A percentile compares a stretch with the other conserved stretches of the same genome.
Conservation (phyloP, 139 green algal species). For the Zygnema cylindricum region DNA sequence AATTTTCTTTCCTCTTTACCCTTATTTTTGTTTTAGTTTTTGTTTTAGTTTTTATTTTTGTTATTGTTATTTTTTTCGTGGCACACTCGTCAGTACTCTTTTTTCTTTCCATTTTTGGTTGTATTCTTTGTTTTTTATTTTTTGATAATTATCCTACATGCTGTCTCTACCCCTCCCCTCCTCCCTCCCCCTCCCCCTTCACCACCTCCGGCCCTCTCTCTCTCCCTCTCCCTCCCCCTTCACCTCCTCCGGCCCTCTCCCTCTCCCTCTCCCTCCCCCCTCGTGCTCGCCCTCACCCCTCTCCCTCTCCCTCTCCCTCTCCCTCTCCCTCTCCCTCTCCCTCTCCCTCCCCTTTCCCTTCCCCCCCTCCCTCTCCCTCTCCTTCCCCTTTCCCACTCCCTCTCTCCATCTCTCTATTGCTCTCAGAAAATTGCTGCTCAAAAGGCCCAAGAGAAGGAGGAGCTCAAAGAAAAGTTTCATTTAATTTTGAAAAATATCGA, state of each 20-base stretch:
- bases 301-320: background rate
- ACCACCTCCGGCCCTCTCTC: background rate
- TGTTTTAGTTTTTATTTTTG: too few species aligned
- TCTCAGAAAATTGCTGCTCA: too few species aligned
- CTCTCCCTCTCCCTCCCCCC: slow-evolving; percentile 5
- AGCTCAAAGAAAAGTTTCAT: too few species aligned
- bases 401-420: background rate
- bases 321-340: background rate
- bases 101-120: background rate
- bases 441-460: too few species aligned
- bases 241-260: background rate
- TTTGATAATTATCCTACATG: background rate
- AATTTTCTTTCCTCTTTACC: too few species aligned
- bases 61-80: too few species aligned
- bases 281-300: background rate
- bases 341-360: background rate
- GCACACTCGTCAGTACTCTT: too few species aligned
- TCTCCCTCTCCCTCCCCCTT: background rate
- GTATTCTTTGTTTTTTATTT: background rate
- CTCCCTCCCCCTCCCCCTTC: background rate
- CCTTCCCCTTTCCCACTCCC: background rate
- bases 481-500: too few species aligned
- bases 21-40: too few species aligned
- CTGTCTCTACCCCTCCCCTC: background rate
- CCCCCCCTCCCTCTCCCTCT: slow-evolving; percentile 14